Base-by-base conservation (phyloP, 2,329 filamentous ascomycete genomes). In the Ramularia collo-cygni region DNA sequence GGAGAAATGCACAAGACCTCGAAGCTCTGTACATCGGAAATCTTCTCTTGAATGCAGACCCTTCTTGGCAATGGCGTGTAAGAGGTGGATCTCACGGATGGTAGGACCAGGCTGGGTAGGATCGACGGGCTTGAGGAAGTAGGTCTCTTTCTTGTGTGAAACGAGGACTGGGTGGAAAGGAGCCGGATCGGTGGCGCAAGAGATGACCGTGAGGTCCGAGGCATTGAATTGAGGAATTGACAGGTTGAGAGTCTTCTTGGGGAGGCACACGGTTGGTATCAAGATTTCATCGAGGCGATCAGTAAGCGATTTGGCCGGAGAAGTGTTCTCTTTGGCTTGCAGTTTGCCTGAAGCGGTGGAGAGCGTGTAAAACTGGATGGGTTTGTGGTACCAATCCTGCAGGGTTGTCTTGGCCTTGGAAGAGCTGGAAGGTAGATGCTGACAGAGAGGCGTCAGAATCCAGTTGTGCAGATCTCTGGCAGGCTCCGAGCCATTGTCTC, bases 41-140 rank as follows among this genome's bases (percentile, higher is more conserved):
- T 56, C 35, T 5, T 53, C 40, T 8, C 31, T 14, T 4, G 31
- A 33, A 21, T 55, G 54, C 2, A 63, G 43, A 15, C 48, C 49
- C 28, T 51, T 47, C 10, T 50, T 35, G 32, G 54, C 53, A 30
- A 62, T 52, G 5, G 50, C 43, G 14, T 55, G 45, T 34, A 63
- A 51, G 17, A 60, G 42, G 21, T 51, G 47, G 26, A 63, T 38
- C 35, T 63, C 60, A 4, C 60, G 56, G 37, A 62, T 63, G 14
- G 56, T 59, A 7, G 58, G 51, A 7, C 51, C 47, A 2, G 55
- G 55, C 41, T 59, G 52, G 3, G 38, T 38, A 1, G 43, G 43
- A 38, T 60, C 57, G n/a, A 61, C 58, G 13, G 54, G 45, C 43
- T 63, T 63, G 31, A 63, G 47, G 45, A 62, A 62, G 47, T 52